These are phyloP conservation scores for Annona squamosa DNA, from an alignment of 164 flowering plant genomes.

Conservation along the genomic window DNA sequence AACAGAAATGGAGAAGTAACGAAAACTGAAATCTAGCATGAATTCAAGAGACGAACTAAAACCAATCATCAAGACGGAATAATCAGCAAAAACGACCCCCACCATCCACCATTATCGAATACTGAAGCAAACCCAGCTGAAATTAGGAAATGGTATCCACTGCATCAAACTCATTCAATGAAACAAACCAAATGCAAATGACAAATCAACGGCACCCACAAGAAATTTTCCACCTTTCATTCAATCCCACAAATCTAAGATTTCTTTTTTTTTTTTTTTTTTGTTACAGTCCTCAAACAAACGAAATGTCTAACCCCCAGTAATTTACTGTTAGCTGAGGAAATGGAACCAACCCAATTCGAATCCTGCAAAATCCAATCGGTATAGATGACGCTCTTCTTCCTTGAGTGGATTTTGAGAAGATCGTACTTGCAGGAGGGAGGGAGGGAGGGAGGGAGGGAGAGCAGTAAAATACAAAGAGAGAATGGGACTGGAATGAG, in stretches of 20 bases:
- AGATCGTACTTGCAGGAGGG: background rate
- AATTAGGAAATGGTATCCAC: background rate
- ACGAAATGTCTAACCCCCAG: background rate
- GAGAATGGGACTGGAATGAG: background rate
- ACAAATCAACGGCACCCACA: background rate
- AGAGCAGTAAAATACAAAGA: constrained; percentile 1
- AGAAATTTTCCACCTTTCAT: background rate
- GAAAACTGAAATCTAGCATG: background rate
- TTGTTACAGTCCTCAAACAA: background rate
- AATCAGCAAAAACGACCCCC: background rate
- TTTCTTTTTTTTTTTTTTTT: background rate
- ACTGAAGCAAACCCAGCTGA: background rate
- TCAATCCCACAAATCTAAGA: background rate
- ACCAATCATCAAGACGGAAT: background rate
- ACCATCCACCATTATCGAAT: background rate
- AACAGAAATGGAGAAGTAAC: background rate
- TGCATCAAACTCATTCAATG: background rate
- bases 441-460: background rate
- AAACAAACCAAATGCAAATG: background rate
- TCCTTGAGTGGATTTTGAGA: background rate
- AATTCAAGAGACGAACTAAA: background rate
- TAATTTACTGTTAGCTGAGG: background rate
- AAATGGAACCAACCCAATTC: constrained; percentile 3
- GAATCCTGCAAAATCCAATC: background rate
- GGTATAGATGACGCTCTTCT: background rate